phyloP scores from a whole-genome alignment of 2,329 filamentous ascomycete species.

The Gaeumannomyces sp. region DNA sequence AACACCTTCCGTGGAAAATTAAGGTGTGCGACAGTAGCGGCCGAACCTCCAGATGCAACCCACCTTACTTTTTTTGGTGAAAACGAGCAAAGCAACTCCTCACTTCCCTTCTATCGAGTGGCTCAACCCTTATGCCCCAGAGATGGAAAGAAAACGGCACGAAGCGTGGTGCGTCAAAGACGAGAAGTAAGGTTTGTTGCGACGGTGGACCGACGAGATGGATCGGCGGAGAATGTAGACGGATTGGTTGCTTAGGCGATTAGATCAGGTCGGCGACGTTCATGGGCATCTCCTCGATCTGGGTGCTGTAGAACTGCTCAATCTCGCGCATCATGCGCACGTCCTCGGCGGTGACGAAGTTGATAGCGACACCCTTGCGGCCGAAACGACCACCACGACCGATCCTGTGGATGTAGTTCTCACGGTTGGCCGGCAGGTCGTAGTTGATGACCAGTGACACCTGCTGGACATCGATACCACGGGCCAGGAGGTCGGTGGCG shows the following conservation, averaged over 20 bases:
- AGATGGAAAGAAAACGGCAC: slow-evolving; percentile 13
- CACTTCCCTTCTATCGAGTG: slow-evolving; percentile 16
- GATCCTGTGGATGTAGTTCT: slow-evolving; percentile 99
- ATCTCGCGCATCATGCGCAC: slow-evolving; percentile 97
- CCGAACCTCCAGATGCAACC: slow-evolving; percentile 12
- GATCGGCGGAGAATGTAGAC: background rate
- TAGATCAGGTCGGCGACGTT: slow-evolving; percentile 64
- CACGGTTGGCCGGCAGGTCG: slow-evolving; percentile 93
- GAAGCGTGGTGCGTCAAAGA: slow-evolving; percentile 13
- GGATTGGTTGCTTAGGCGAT: slow-evolving; percentile 2
- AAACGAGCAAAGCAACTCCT: slow-evolving; percentile 10
- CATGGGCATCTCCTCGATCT: slow-evolving; percentile 99
- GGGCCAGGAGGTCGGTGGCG: slow-evolving; percentile 95
- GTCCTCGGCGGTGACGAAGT: slow-evolving; percentile 97
- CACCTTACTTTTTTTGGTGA: slow-evolving; percentile 9
- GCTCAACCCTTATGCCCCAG: slow-evolving; percentile 15
- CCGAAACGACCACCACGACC: slow-evolving; percentile 93
- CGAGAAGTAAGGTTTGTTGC: slow-evolving; percentile 10
- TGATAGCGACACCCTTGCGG: slow-evolving; percentile 97
- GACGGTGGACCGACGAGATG: slow-evolving; percentile 3
- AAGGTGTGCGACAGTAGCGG: slow-evolving; percentile 10
- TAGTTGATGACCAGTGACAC: slow-evolving; percentile 99
- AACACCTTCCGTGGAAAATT: slow-evolving; percentile 10
- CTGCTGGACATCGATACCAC: slow-evolving; percentile 98
- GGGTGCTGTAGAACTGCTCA: slow-evolving; percentile 91